phyloP scores from a whole-genome alignment of 108 stramenopile genomes.

The Nannochloropsis salina region DNA sequence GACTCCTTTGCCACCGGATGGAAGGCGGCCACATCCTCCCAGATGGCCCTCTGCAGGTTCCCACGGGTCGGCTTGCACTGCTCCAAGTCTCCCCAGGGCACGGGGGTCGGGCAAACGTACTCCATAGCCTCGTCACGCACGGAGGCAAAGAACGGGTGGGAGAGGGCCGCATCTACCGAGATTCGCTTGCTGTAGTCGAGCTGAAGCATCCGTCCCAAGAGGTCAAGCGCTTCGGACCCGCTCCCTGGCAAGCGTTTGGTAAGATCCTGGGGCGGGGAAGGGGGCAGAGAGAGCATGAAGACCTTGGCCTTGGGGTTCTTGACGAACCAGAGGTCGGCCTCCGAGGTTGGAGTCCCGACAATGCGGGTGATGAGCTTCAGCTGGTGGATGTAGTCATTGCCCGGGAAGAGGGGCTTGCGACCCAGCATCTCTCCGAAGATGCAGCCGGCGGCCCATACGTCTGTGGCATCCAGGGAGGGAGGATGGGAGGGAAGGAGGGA shows the following conservation, averaged over 20 bases:
- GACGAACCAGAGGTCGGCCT: conserved; percentile 41
- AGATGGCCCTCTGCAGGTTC: neutral
- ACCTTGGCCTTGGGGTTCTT: conserved; percentile 32
- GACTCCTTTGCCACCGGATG: neutral
- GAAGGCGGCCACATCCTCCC: neutral
- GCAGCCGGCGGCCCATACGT: conserved; percentile 44
- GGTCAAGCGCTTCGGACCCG: conserved; percentile 21
- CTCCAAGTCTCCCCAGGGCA: neutral
- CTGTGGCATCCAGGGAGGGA: conserved; percentile 26
- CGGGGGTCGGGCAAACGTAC: neutral
- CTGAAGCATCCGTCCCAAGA: conserved; percentile 31
- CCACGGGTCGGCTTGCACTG: neutral
- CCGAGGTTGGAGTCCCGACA: conserved; percentile 30
- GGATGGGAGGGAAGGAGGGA: neutral
- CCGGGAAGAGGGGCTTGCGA: conserved; percentile 35
- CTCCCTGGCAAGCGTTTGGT: neutral
- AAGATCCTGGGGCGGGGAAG: neutral
- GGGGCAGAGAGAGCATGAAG: conserved; percentile 43
- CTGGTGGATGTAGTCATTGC: conserved; percentile 47
- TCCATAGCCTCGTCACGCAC: neutral
- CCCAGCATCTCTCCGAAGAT: conserved; percentile 43
- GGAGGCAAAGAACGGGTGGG: conserved; percentile 21
- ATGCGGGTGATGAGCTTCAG: conserved; percentile 34
- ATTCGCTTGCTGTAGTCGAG: conserved; percentile 32
- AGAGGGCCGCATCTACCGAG: conserved; percentile 30